These are phyloP conservation scores for Lantana camara DNA, from an alignment of 257 asterid genomes.

Conservation along the genomic window DNA sequence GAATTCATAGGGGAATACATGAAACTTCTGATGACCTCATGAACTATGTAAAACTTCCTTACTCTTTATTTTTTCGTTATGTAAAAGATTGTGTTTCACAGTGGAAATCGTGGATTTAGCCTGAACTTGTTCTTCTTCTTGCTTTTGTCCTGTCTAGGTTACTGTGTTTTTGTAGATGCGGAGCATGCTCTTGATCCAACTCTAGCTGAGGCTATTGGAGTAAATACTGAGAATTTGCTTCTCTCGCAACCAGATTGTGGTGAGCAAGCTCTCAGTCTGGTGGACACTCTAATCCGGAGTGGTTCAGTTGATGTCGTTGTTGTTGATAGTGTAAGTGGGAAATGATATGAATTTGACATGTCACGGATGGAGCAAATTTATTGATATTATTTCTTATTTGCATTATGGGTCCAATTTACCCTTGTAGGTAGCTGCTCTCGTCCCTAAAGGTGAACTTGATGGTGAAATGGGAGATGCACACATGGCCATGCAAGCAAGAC, in stretches of 20 bases:
- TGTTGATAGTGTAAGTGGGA: conserved; percentile 89
- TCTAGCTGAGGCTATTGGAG: conserved; percentile 90
- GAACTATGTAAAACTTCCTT: background rate
- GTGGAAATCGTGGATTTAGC: background rate
- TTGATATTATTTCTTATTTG: conserved; percentile 13
- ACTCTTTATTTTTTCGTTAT: background rate
- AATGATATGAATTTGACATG: conserved; percentile 23
- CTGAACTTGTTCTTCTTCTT: conserved; percentile 12
- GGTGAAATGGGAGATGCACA: conserved; percentile 99
- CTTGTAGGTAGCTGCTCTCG: conserved; percentile 95
- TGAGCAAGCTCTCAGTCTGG: conserved; percentile 98
- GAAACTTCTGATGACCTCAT: conserved; percentile 3
- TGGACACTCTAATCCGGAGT: conserved; percentile 95
- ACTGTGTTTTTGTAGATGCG: conserved; percentile 95
- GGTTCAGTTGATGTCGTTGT: conserved; percentile 98
- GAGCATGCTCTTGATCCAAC: conserved; percentile 98
- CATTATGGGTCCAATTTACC: conserved; percentile 14
- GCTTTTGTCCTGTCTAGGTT: conserved; percentile 47
- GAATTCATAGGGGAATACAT: background rate
- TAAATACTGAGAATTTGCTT: conserved; percentile 74
- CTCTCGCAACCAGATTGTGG: conserved; percentile 98
- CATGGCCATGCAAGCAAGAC: conserved; percentile 99
- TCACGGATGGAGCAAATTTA: conserved; percentile 24
- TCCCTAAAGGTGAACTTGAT: conserved; percentile 95
- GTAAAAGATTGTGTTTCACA: background rate